These are phyloP conservation scores for Linanthus parryae DNA, from an alignment of 148 eudicot genomes.

Conservation along the genomic window DNA sequence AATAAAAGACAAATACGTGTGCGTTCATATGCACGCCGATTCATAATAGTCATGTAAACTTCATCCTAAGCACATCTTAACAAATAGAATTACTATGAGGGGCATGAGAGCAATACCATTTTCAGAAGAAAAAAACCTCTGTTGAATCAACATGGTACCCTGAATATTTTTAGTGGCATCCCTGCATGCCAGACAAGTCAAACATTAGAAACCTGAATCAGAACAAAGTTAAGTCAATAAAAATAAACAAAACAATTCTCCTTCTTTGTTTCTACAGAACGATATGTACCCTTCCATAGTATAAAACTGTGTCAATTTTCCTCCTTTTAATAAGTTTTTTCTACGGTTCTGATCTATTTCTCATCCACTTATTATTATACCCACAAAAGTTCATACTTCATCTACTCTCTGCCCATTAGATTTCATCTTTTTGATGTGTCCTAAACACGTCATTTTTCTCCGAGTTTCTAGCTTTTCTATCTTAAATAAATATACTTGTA, in stretches of 20 bases:
- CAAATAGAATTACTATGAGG: background rate
- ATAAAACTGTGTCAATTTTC: background rate
- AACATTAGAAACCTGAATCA: slow-evolving; percentile 1
- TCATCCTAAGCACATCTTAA: background rate
- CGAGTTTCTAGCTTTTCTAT: too few relatives aligned
- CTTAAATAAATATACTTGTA: too few relatives aligned
- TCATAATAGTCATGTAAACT: background rate
- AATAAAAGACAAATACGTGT: background rate
- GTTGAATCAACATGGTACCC: slow-evolving; percentile 22
- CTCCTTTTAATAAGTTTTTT: background rate
- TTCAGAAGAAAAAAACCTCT: slow-evolving; percentile 48
- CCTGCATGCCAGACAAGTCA: slow-evolving; percentile 25
- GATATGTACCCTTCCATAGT: background rate
- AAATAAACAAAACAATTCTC: background rate
- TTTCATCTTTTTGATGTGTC: too few relatives aligned
- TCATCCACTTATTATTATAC: background rate
- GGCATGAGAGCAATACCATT: slow-evolving; percentile 24
- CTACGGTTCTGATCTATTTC: background rate
- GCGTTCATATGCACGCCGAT: background rate
- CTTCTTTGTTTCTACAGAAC: background rate
- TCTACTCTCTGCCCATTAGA: too few relatives aligned
- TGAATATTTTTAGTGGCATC: slow-evolving; percentile 25
- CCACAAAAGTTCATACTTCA: background rate
- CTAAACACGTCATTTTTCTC: too few relatives aligned
- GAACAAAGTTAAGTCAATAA: background rate